Evolutionary conservation across 2,329 filamentous ascomycete species (phyloP), one percentile per base, ranked within the genome.

Genomic region (Colletotrichum orchidophilum): DNA sequence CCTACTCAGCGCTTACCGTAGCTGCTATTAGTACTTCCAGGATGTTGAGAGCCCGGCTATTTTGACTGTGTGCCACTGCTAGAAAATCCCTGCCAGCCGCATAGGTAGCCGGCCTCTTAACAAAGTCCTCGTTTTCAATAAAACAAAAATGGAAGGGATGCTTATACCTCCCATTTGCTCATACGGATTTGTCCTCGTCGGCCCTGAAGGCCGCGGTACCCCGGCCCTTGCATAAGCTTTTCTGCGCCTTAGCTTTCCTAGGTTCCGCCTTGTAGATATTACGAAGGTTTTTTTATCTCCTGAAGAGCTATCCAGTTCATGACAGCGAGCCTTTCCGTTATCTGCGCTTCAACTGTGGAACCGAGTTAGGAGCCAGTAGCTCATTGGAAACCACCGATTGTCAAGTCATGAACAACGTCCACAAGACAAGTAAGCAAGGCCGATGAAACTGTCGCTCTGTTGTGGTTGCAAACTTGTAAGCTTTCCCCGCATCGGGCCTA

Each of bases 401-500:
- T n/a, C 54, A 3, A 21, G 5, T 26, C 11, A 8, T 9, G 29
- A 11, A 15, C 31, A 15, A 46, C n/a, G n/a, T n/a, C n/a, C n/a
- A n/a, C 7, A 46, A 7, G 5, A 8, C 18, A 18, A 46, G 39
- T n/a, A n/a, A 46, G 39, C 18, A 18, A 46, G 18, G 4, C 39
- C 39, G 39, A 46, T 8, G 18, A n/a, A 15, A n/a, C 18, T 9
- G 6, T 46, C 7, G 7, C 0, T 46, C 39, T n/a, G n/a, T n/a
- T 18, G 18, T n/a, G 15, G 39, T 46, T 46, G 39, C 15, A 15
- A 46, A 46, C 18, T 7, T 26, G 21, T 26, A 15, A 27, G 12
- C 24, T 8, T 66, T 62, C 64, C 64, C 64, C 64, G 57, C 64
- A 54, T 27, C 31, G 15, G 11, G n/a, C 18, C 33, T 29, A 11